Evolutionary conservation across 768 basidiomycete species (phyloP), one percentile per base, ranked within the genome.

Genomic region (Kwoniella shandongensis): DNA sequence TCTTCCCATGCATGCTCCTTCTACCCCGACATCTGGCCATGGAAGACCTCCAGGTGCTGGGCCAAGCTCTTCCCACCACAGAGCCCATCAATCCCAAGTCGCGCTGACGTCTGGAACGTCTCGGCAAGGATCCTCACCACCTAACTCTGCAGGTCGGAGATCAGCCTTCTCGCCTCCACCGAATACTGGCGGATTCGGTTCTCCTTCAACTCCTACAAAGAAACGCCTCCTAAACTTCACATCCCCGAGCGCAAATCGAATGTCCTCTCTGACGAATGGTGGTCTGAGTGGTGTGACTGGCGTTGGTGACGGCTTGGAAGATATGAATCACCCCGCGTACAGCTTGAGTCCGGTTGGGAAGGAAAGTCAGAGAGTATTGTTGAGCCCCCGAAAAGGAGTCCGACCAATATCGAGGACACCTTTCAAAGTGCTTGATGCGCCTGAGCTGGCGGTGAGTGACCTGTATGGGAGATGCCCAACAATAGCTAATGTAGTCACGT

Each of bases 351-450:
- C 94, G 11, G 88, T 97, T 4, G 85, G 89, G 1, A 85, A 86
- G 40, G 86, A 88, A 67, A 89, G 86, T 63, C 85, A 89, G 25
- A 82, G 82, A 48, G 81, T 96, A 15, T 84, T 99, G 42, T 85
- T 92, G 61, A 88, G 86, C 52, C 91, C 93, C 0, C 82, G 89
- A 26, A 85, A 89, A 47, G 82, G 86, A 56, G 83, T 89, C 6
- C 84, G 94, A 41, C 86, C 81, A 56, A 88, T 97, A 1, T 87
- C 87, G 79, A 92, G 94, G 76, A 96, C 93, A 0, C 94, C 94
- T 1, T 98, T 94, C 79, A 85, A 96, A 56, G 94, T 97, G 0
- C 83, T 98, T 30, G 94, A 99, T 73, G 94, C 94, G 7, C 96
- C 94, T 0, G 93, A 98, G 53, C 84, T 99, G 12, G 91, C 91